These are phyloP conservation scores for Phytophthora tubulina DNA, from an alignment of 352 stramenopile species.

Conservation along the genomic window DNA sequence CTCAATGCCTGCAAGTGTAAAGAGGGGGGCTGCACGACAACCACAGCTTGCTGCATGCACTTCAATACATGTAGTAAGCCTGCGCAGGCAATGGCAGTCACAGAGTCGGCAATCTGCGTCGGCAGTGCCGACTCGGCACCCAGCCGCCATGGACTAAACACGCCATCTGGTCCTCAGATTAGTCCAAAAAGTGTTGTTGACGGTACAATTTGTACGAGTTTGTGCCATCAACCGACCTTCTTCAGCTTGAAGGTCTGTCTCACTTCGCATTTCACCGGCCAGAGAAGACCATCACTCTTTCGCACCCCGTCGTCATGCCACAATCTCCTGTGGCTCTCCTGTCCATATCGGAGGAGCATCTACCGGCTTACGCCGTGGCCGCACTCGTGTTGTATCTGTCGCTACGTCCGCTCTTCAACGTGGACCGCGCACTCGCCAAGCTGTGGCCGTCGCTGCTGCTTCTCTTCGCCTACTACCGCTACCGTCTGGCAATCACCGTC, in stretches of 20 bases:
- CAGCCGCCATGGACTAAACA: slow-evolving; percentile 25
- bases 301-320: slow-evolving; percentile 18
- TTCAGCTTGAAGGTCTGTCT: neutral
- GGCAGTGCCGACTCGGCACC: no score
- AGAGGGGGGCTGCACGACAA: no score
- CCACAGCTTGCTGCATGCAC: no score
- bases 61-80: no score
- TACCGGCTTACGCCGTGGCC: slow-evolving; percentile 47
- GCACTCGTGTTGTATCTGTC: slow-evolving; percentile 66
- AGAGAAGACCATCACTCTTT: slow-evolving; percentile 2
- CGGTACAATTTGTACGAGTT: slow-evolving; percentile 2
- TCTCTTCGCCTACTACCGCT: slow-evolving; percentile 63
- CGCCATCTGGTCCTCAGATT: slow-evolving; percentile 22
- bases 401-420: slow-evolving; percentile 71
- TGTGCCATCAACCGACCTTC: slow-evolving; percentile 14
- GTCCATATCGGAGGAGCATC: slow-evolving; percentile 40
- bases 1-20: no score
- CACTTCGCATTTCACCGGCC: slow-evolving; percentile 17
- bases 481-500: slow-evolving; percentile 32
- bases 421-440: slow-evolving; percentile 69
- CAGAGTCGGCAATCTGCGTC: no score
- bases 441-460: slow-evolving; percentile 65
- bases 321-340: slow-evolving; percentile 32
- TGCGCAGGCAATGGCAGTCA: no score
- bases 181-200: slow-evolving; percentile 6